phyloP scores from a whole-genome alignment of 2,329 filamentous ascomycete genomes.

The Penicillium sp. region DNA sequence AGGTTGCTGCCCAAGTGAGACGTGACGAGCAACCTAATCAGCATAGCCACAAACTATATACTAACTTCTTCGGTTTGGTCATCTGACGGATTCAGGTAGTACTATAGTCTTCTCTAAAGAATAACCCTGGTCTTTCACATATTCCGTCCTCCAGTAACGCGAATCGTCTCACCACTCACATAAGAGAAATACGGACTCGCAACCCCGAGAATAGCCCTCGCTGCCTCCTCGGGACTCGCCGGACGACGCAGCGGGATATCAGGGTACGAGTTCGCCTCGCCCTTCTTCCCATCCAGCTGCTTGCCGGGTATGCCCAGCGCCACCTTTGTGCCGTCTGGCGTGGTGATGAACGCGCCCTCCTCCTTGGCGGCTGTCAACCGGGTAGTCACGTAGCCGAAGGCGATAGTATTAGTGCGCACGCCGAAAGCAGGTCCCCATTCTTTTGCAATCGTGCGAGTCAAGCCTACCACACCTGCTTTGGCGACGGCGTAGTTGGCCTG shows the following conservation, averaged over 20 bases:
- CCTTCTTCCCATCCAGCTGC: conserved; percentile 40
- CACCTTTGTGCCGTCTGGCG: conserved; percentile 69
- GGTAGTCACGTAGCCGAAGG: conserved; percentile 77
- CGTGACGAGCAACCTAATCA: conserved; percentile 10
- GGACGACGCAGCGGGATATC: conserved; percentile 76
- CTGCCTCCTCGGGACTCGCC: conserved; percentile 74
- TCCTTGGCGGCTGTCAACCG: conserved; percentile 80
- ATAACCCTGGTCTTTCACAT: conserved; percentile 42
- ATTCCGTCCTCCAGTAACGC: conserved; percentile 70
- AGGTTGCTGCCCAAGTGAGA: conserved; percentile 17
- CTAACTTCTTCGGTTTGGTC: neutral
- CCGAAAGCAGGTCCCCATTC: conserved; percentile 84
- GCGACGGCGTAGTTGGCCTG: conserved; percentile 84
- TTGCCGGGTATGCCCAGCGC: conserved; percentile 66
- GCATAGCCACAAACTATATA: neutral
- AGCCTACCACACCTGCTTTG: conserved; percentile 75
- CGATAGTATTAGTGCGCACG: conserved; percentile 75
- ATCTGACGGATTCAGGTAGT: neutral
- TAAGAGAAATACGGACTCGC: conserved; percentile 79
- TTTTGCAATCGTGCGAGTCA: conserved; percentile 86
- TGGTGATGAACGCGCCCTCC: conserved; percentile 70
- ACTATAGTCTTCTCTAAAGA: too few species aligned
- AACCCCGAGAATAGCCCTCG: conserved; percentile 68
- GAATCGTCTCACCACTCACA: conserved; percentile 80
- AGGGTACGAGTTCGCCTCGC: conserved; percentile 41